Base-by-base conservation (phyloP, 2,329 filamentous ascomycete species). In the Blastomyces gilchristii region DNA sequence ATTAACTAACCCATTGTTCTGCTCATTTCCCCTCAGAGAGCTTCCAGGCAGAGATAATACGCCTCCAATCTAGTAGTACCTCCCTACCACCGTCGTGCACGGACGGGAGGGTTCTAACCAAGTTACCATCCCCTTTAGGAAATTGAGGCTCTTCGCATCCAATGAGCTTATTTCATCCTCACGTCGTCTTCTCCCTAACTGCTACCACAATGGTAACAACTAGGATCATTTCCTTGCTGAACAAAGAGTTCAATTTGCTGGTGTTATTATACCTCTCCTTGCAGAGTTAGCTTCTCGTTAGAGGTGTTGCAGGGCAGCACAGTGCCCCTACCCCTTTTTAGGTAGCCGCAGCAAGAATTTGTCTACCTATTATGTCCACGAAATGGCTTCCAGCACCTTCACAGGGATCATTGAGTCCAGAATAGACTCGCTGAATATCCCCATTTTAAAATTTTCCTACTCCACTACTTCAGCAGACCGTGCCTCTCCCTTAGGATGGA, bases 391-490 rank as follows among this genome's bases (percentile, higher is more conserved):
- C 41, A 18, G 11, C 60, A 16, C 47, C 59, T 59, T 53, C 43
- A 39, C 57, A 14, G 4, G 16, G 28, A 45, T 28, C 16, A 43
- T 62, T 62, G 62, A 56, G 49, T 16, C 45, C 56, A 25, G 60
- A 58, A 34, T 18, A 34, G 31, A 37, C 18, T 59, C 63, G 9
- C 56, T 68, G 22, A 62, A 47, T 4, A 53, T 68, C 22, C 65
- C 70, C 3, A 67, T 73, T 62, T 52, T 71, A n/a, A 80, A 79
- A 63, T 80, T 79, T 67, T 80, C 78, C 25, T 74, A 77, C 66
- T 74, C 77, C 18, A 77, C 73, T 5, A 74, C 74, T 4, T 70
- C 74, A 14, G 64, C 71, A 43, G 71, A 73, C 22, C 72, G 75
- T 60, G 71, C 69, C 39, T 74, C 71, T 25, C 76, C 76, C 6